Conservation (phyloP, 306 rosid species). For the Pueraria montana region DNA sequence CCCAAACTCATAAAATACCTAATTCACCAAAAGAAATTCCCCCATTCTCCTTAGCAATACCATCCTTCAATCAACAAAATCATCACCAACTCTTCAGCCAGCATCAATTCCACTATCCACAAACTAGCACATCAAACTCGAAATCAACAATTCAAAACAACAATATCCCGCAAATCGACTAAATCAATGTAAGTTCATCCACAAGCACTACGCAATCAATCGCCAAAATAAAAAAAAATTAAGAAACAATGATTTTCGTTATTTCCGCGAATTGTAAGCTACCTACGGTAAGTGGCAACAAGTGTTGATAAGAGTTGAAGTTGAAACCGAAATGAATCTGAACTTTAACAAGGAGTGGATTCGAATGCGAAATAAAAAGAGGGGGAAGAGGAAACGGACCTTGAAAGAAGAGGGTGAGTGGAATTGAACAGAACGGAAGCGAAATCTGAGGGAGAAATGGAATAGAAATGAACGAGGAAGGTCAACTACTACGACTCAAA, state of each 20-base stretch:
- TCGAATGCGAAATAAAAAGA: neutral
- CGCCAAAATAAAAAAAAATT: too few relatives aligned
- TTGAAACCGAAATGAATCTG: neutral
- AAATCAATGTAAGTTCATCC: conserved; percentile 6
- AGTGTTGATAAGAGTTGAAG: neutral
- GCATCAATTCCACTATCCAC: neutral
- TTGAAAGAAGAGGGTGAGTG: too few relatives aligned
- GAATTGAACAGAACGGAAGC: neutral
- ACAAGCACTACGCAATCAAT: neutral
- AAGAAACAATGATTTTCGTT: neutral
- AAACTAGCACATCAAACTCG: neutral
- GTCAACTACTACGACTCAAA: neutral
- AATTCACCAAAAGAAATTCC: neutral
- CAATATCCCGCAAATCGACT: neutral
- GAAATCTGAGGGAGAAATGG: neutral
- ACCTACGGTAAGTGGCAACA: too few relatives aligned
- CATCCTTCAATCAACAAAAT: neutral
- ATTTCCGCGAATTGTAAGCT: neutral
- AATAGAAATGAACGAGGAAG: neutral
- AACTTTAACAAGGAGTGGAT: neutral
- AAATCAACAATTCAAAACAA: neutral
- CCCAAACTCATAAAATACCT: neutral
- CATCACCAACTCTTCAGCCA: conserved; percentile 6
- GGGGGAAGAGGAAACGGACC: conserved; percentile 9
- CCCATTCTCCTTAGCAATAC: neutral